Evolutionary conservation across 2,329 filamentous ascomycete genomes (phyloP).

Genomic region (Fusarium sp.): DNA sequence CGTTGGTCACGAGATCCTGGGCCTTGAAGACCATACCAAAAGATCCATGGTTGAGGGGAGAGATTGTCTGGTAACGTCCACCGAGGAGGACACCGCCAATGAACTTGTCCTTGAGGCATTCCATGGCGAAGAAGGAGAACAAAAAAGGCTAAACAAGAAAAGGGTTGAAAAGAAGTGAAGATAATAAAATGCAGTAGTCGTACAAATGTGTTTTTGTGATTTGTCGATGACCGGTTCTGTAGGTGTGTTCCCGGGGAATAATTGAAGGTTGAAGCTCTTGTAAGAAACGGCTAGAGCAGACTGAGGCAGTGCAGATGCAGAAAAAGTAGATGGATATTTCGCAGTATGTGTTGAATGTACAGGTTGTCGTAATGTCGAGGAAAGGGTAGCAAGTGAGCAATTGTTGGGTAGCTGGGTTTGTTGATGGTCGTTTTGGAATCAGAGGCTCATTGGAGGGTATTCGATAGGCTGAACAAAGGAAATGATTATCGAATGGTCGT

Average conservation of each 20-base stretch:
- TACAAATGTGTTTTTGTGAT: constrained; percentile 46
- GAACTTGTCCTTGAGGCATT: constrained; percentile 89
- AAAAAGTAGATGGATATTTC: constrained; percentile 31
- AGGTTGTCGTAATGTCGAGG: constrained; percentile 43
- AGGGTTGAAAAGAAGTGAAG: constrained; percentile 34
- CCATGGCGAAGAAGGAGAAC: constrained; percentile 63
- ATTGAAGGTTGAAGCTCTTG: constrained; percentile 25
- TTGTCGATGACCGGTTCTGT: constrained; percentile 33
- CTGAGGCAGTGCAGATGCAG: constrained; percentile 27
- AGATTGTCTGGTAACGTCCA: constrained; percentile 90
- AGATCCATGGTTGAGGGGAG: constrained; percentile 97
- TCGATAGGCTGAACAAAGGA: constrained; percentile 52
- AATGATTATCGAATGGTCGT: constrained; percentile 52
- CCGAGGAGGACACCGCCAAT: constrained; percentile 82
- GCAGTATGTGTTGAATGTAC: constrained; percentile 50
- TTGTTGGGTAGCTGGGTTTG: constrained; percentile 41
- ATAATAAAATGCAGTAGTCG: constrained; percentile 44
- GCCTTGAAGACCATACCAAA: constrained; percentile 99
- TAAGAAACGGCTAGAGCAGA: constrained; percentile 33
- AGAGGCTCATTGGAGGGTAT: constrained; percentile 58
- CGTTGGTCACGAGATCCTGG: constrained; percentile 79
- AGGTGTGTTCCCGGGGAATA: constrained; percentile 18
- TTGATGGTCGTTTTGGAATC: constrained; percentile 51
- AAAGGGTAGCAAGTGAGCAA: constrained; percentile 37
- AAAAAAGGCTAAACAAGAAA: constrained; percentile 32